Evolutionary conservation across 2,329 filamentous ascomycete genomes (phyloP).

Genomic region (Colletotrichum scovillei): DNA sequence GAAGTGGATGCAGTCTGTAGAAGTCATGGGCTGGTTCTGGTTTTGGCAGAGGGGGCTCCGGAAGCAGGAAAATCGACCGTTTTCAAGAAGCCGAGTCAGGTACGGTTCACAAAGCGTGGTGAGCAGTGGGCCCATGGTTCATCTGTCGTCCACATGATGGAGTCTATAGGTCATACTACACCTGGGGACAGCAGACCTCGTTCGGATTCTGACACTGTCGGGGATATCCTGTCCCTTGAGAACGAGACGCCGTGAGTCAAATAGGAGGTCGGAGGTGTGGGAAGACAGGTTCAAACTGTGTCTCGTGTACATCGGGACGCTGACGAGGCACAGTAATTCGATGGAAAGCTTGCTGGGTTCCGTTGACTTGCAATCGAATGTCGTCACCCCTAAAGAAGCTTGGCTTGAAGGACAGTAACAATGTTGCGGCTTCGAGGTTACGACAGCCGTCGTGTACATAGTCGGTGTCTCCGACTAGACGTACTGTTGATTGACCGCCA

Average conservation of each 20-base stretch:
- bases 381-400: neutral
- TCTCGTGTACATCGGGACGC: neutral
- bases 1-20: neutral
- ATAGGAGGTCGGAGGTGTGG: conserved; percentile 2
- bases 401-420: conserved; percentile 5
- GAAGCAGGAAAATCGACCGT: conserved; percentile 10
- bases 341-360: neutral
- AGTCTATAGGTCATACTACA: neutral
- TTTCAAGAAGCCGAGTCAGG: neutral
- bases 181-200: neutral
- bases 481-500: conserved; percentile 21
- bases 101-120: neutral
- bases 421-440: neutral
- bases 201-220: neutral
- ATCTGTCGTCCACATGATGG: conserved; percentile 6
- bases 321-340: conserved; percentile 8
- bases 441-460: conserved; percentile 4
- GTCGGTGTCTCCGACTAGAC: conserved; percentile 24
- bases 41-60: neutral
- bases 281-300: neutral
- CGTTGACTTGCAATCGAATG: neutral
- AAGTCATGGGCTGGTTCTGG: neutral
- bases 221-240: conserved; percentile 20
- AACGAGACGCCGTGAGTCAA: neutral
- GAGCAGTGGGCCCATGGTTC: neutral